Evolutionary conservation across 495 filamentous ascomycete genomes (phyloP), one percentile per base, ranked within the genome.

Genomic region (Hyphodiscus hymeniophilus): DNA sequence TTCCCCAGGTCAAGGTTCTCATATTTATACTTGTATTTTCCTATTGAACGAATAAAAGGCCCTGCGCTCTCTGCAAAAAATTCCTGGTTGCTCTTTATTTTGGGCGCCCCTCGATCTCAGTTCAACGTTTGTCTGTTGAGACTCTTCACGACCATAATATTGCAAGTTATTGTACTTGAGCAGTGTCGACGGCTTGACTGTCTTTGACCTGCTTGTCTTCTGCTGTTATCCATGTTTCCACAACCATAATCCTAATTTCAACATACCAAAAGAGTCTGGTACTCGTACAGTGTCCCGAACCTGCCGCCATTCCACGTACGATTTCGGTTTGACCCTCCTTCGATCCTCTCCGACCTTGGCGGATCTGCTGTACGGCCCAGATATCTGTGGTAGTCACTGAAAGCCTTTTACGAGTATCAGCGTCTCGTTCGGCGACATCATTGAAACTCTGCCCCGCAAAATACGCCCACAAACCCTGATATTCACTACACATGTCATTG

Each of bases 121-220:
- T n/a, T n/a, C n/a, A n/a, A n/a, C 36, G n/a, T 11, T 36, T 26
- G 24, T 40, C 20, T n/a, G n/a, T 39, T 30, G 22, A 20, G 38
- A 34, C 24, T 18, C 42, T n/a, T 20, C 22, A 38, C 22, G 32
- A 22, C 15, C 10, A 44, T 28, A 21, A 41, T 18, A 7, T 24
- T 16, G n/a, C 16, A 31, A 32, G 35, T 50, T 22, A 11, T 45
- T 39, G 18, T 47, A 47, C 47, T 52, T 30, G 47, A 56, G 48
- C 48, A 48, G 18, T 17, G 50, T 52, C 41, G 55, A 58, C 51
- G 55, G 22, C 55, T 58, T 58, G 8, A 54, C 32, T 58, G 55
- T 54, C 55, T 47, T 58, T 38, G 55, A 45, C 50, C 45, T 51
- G 50, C 47, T 54, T 24, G n/a, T 26, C 12, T 8, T 23, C 36